Conservation (phyloP, 768 basidiomycete species). For the Naematelia encephala region DNA sequence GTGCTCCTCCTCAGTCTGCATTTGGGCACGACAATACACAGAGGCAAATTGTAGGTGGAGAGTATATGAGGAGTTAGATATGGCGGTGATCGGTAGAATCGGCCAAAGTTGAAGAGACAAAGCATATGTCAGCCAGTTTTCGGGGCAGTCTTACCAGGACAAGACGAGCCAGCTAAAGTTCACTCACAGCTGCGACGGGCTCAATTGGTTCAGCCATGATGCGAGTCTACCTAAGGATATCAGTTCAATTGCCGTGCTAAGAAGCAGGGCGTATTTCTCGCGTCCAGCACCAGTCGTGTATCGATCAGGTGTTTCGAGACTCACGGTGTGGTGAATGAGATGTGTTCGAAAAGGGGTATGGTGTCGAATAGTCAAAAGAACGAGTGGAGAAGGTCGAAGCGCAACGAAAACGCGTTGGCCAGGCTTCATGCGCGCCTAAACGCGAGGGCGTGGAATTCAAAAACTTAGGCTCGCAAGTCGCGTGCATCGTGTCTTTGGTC, state of each 20-base stretch:
- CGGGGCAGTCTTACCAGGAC: background rate
- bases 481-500: no score
- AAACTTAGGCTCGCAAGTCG: no score
- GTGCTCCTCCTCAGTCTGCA: constrained; percentile 62
- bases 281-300: no score
- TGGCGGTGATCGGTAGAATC: background rate
- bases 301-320: no score
- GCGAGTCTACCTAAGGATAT: background rate
- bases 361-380: no score
- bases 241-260: background rate
- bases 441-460: no score
- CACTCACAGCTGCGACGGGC: background rate
- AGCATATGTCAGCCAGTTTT: no score
- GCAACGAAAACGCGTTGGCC: background rate
- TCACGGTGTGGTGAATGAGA: no score
- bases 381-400: background rate
- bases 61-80: background rate
- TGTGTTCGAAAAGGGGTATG: no score
- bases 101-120: no score
- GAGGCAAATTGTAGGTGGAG: no score
- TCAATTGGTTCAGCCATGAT: background rate
- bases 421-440: background rate
- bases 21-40: background rate
- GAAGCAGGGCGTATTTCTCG: no score
- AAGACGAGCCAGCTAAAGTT: background rate